Base-by-base conservation (phyloP, 2,329 filamentous ascomycete genomes). In the Escovopsis sp. region DNA sequence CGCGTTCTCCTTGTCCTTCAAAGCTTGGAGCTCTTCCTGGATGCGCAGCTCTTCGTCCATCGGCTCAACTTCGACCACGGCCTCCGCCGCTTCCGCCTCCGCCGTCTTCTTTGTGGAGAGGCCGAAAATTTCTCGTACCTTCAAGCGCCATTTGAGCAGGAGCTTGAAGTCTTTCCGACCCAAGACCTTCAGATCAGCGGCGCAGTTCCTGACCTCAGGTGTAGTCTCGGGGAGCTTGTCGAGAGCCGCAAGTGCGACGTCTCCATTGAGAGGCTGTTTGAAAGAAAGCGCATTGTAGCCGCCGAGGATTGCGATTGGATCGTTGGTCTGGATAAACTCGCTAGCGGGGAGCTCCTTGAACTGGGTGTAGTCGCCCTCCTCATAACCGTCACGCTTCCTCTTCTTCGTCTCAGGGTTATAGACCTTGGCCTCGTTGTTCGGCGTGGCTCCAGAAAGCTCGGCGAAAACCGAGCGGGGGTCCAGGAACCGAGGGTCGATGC, bases 361-460 rank as follows among this genome's bases (percentile, higher is more conserved):
- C 54, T 94, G 85, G 4, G 79, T 89, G 61, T 82, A 94, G 51
- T 98, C 87, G 33, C 86, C 89, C 62, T 98, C 91, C 51, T 96
- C 89, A 51, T 98, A 98, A 70, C 91, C 91, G 37, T 94, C 89
- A 69, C 91, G 74, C 75, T 95, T 96, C 45, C 91, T 72, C 76
- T 95, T 98, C 73, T 96, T 98, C 57, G 85, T 72, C 59, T 98
- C 91, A 0, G 91, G 91, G 51, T 98, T 95, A 70, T 89, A 98
- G 2, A 98, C 91, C 60, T 94, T 94, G 34, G 91, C 91, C 60
- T 98, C 91, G 52, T 96, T 93, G 62, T 96, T 98, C 2, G 87
- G 86, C 0, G 81, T 82, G 2, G 84, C 77, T 44, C 83, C 85
- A 30, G 82, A 69, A n/a, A 95, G 68, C 60, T 98, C 91, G 30